These are phyloP conservation scores for Citrus cavaleriei DNA, from an alignment of 345 rosid genomes.

Conservation along the genomic window DNA sequence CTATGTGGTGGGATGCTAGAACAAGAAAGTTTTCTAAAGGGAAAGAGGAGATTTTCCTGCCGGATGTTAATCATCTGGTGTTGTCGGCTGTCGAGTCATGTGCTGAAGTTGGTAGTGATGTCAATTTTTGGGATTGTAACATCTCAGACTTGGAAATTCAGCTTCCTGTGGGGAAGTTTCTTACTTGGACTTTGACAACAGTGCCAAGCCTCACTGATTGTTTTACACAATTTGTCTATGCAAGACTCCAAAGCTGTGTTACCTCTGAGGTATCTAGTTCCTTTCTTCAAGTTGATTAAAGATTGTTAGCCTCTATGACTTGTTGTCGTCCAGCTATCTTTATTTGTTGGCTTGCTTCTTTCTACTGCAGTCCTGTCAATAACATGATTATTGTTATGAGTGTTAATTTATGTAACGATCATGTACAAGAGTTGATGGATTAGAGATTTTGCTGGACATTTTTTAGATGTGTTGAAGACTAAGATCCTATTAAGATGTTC, in stretches of 20 bases:
- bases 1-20: conserved; percentile 59
- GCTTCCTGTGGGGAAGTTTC: conserved; percentile 64
- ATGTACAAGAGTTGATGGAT: not conserved
- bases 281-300: not conserved
- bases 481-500: not conserved
- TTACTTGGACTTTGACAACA: conserved; percentile 58
- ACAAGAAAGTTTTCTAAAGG: conserved; percentile 10
- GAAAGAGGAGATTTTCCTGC: conserved; percentile 36
- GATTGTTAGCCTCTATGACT: not conserved
- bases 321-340: not conserved
- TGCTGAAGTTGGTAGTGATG: conserved; percentile 38
- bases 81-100: conserved; percentile 65
- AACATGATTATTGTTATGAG: not conserved
- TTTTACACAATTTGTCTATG: conserved; percentile 46
- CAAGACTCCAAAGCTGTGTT: conserved; percentile 40
- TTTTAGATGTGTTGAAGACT: not conserved
- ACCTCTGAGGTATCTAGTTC: conserved; percentile 36
- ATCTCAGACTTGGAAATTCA: conserved; percentile 39
- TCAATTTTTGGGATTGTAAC: conserved; percentile 58
- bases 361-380: not conserved
- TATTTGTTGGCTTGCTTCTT: not conserved
- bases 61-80: conserved; percentile 59
- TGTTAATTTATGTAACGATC: not conserved
- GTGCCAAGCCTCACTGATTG: conserved; percentile 64
- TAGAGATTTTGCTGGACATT: not conserved